A percentile compares a stretch with the other conserved stretches of the same genome.
Evolutionary conservation across 164 flowering plant species (phyloP).

Genomic region (Liquidambar formosana): DNA sequence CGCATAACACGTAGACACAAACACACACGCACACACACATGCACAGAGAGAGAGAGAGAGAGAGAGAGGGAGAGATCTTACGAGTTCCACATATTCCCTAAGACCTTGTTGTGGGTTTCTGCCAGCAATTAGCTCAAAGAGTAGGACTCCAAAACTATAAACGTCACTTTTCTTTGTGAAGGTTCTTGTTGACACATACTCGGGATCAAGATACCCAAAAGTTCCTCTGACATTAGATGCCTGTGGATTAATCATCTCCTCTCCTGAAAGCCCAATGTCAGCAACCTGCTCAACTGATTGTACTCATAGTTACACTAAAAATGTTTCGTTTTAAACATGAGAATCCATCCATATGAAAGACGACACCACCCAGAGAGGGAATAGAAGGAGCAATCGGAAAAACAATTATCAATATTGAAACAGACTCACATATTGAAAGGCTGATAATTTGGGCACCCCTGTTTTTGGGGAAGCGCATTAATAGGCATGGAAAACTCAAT

Average conservation of each 20-base stretch:
- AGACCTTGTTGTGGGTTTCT: conserved; percentile 72
- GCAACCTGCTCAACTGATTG: conserved; percentile 44
- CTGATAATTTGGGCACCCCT: no score
- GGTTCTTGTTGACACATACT: conserved; percentile 58
- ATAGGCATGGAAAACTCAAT: no score
- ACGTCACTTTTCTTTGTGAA: conserved; percentile 78
- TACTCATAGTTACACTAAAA: background rate
- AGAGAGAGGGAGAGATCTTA: conserved; percentile 29
- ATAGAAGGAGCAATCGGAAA: no score
- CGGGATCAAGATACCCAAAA: conserved; percentile 76
- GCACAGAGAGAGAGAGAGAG: conserved; percentile 5
- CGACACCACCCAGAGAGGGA: background rate
- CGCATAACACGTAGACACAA: no score
- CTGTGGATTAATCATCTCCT: conserved; percentile 47
- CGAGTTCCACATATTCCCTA: conserved; percentile 69
- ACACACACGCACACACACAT: no score
- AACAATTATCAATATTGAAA: no score
- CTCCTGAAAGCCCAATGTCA: conserved; percentile 79
- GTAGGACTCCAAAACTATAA: conserved; percentile 69
- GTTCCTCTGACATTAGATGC: conserved; percentile 59
- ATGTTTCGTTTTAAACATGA: background rate
- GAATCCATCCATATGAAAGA: background rate
- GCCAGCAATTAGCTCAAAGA: conserved; percentile 70
- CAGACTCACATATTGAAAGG: no score
- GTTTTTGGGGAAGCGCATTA: no score